Evolutionary conservation across 495 filamentous ascomycete genomes (phyloP), one percentile per base, ranked within the genome.

Genomic region (Xylaria flabelliformis): DNA sequence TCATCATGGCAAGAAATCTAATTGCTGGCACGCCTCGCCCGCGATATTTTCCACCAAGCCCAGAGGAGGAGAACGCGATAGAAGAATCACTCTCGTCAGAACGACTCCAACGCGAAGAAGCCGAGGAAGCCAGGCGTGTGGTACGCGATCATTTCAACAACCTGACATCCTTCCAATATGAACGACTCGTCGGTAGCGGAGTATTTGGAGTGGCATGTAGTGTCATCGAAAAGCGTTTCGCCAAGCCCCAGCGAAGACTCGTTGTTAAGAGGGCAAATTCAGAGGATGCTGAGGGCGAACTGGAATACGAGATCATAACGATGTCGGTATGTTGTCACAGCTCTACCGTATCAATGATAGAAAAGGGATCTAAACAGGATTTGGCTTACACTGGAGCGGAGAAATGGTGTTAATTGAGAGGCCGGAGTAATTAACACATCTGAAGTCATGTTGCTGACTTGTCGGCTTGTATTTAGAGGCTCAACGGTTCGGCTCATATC

Each of bases 401-500:
- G 8, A 26, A 15, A n/a, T 46, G 41, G 61, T 24, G n/a, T 15
- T 51, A 6, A 17, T 32, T 29, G 10, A 34, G 24, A 15, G 13
- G 17, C 13, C 1, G 1, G 41, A 2, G 39, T 51, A 15, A 26
- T n/a, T 39, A 36, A 17, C 3, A 6, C 24, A 34, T 48, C 1
- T 50, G 64, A 13, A 50, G 26, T 53, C 19, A 53, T 51, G 1
- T 67, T 9, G 46, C 68, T 70, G 34, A 70, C 19, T 64, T 6
- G 8, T n/a, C 8, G 6, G 58, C 9, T 46, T 39, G 17, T 10
- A 21, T 13, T 17, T 29, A 72, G 70, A 39, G 24, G 41, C 32
- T 72, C 5, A 67, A 62, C 24, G 70, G 70, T 17, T 58, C 70
- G 5, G 70, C 51, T 13, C 70, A 72, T 4, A 67, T 72, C 12